These are phyloP conservation scores for Phialemonium atrogriseum DNA, from an alignment of 2,329 filamentous ascomycete genomes.

Conservation along the genomic window DNA sequence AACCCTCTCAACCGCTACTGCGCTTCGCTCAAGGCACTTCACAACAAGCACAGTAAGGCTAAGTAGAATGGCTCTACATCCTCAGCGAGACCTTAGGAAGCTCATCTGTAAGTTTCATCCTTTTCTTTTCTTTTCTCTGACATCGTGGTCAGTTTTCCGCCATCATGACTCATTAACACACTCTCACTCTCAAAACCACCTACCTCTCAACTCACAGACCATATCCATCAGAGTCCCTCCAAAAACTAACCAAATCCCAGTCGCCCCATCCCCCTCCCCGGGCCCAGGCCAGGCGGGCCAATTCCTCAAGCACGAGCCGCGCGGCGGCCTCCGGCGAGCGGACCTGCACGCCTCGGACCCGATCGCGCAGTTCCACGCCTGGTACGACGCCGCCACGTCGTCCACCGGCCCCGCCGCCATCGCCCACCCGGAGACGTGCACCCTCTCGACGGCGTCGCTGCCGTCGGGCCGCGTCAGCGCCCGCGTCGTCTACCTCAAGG, in stretches of 20 bases:
- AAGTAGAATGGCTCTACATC: constrained; percentile 36
- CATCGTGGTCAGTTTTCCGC: neutral
- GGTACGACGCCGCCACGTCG: constrained; percentile 80
- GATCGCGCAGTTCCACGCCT: constrained; percentile 76
- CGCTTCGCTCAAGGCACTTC: too few relatives aligned
- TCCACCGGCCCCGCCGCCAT: constrained; percentile 39
- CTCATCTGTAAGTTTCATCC: constrained; percentile 39
- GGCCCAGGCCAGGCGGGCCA: constrained; percentile 65
- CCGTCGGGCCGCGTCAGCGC: constrained; percentile 78
- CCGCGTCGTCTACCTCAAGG: constrained; percentile 90
- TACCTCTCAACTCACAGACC: constrained; percentile 3
- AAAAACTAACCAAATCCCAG: constrained; percentile 43
- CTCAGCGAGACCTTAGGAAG: constrained; percentile 29
- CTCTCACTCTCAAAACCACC: neutral
- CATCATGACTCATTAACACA: neutral
- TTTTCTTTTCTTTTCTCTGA: neutral
- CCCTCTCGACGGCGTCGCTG: constrained; percentile 73
- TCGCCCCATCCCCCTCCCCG: constrained; percentile 47
- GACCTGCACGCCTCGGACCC: constrained; percentile 58
- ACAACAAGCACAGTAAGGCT: too few relatives aligned
- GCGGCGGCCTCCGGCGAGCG: constrained; percentile 47
- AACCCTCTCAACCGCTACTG: too few relatives aligned
- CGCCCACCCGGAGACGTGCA: constrained; percentile 79
- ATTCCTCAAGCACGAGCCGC: constrained; percentile 48
- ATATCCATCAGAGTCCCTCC: constrained; percentile 12